Base-by-base conservation (phyloP, 148 eudicot species). In the Rhododendron simsii region DNA sequence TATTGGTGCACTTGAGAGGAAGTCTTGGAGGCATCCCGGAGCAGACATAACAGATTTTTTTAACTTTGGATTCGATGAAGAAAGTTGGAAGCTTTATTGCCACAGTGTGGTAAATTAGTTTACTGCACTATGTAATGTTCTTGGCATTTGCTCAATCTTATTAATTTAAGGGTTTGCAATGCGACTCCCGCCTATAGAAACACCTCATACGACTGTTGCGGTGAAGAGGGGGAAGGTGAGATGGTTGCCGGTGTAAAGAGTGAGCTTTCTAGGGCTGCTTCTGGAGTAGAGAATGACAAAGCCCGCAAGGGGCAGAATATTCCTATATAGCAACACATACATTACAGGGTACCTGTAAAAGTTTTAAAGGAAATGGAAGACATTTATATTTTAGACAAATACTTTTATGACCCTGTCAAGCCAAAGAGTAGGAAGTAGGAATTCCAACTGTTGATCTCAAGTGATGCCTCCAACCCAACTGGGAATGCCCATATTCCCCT, bases 21-120 rank as follows among this genome's bases (percentile, higher is more conserved):
- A 86, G 74, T 85, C 80, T 41, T 91, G 92, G 92, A 86, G 88
- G 48, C 83, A 84, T 74, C 87, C 88, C 3, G 90, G 85, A 23
- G 50, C 75, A 33, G 90, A 91, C 82, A 51, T 84, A 28, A 84
- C 92, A 81, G 92, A 89, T 74, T 91, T 76, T 76, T 91, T 91
- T 51, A 91, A 91, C 84, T 91, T 86, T 78, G 92, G 88, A 28
- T 86, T 91, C n/a, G 71, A 89, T 51, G 92, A 91, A 80, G 87
- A 89, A 53, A 86, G 85, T 47, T 91, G 92, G 92, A 91, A 78
- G 57, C 39, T 78, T 12, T 91, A 89, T 81, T 87, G 92, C 87
- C 87, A 87, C 35, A 59, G 53, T 81, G 48, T 91, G 91, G 92
- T 89, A 87, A 82, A 77, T 23, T 26, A 48, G 11, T 71, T 73